A percentile compares a stretch with the other conserved stretches of the same genome.
These are phyloP conservation scores for Cryptococcus floricola DNA, from an alignment of 1,284 basidiomycete genomes.

Conservation along the genomic window DNA sequence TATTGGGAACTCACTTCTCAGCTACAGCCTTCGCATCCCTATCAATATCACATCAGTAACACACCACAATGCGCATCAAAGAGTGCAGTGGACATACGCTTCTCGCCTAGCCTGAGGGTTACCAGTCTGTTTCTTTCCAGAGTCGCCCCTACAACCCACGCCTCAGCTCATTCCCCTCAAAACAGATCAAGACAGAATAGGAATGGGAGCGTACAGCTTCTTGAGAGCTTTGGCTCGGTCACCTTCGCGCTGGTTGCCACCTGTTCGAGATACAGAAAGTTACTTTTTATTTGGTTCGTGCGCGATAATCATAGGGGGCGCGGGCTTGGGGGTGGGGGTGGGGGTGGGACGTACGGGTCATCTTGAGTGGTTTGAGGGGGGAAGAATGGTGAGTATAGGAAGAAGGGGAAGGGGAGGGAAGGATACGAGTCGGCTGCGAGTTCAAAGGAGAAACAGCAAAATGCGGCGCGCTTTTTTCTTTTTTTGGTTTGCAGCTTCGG, in stretches of 20 bases:
- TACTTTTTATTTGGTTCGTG: not conserved
- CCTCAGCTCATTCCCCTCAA: not conserved
- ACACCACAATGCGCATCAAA: not conserved
- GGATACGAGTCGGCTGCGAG: conserved; percentile 21
- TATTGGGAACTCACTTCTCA: conserved; percentile 14
- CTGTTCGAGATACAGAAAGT: not conserved
- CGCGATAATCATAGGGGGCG: not conserved
- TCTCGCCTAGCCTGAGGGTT: conserved; percentile 15
- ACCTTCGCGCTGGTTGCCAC: conserved; percentile 17
- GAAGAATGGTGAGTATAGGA: not conserved
- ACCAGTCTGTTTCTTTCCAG: conserved; percentile 14
- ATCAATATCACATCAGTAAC: not conserved
- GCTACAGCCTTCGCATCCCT: conserved; percentile 18
- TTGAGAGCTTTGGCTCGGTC: conserved; percentile 14
- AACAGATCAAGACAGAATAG: not conserved
- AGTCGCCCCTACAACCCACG: conserved; percentile 3
- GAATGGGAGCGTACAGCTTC: conserved; percentile 2
- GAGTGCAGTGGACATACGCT: conserved; percentile 8
- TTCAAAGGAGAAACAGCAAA: conserved; percentile 34
- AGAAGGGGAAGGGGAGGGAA: not conserved
- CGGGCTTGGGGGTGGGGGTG: not conserved
- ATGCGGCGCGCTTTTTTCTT: too few species aligned
- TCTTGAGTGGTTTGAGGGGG: not conserved
- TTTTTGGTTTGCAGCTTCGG: too few species aligned
- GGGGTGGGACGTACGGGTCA: conserved; percentile 2